Evolutionary conservation across 2,329 filamentous ascomycete species (phyloP).

Genomic region (Ophiostoma fasciatum): DNA sequence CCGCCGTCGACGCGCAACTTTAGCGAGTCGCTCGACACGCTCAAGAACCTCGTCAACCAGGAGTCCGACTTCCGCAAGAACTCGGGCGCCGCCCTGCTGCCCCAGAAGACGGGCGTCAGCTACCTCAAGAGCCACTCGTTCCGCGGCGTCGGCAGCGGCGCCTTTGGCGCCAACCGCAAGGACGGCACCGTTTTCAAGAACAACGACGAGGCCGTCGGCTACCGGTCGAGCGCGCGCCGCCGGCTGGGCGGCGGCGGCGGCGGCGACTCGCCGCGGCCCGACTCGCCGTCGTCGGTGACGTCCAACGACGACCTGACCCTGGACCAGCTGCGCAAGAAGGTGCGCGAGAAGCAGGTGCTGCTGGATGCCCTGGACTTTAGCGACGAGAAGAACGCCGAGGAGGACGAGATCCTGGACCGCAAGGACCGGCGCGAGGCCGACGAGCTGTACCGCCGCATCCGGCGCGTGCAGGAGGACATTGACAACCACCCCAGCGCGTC

Average conservation of each 20-base stretch:
- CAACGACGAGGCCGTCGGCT: slow-evolving; percentile 83
- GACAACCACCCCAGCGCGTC: slow-evolving; percentile 73
- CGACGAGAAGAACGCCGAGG: slow-evolving; percentile 77
- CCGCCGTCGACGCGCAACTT: slow-evolving; percentile 91
- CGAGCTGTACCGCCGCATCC: slow-evolving; percentile 82
- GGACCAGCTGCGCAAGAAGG: slow-evolving; percentile 83
- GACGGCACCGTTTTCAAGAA: slow-evolving; percentile 96
- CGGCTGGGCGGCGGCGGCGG: slow-evolving; percentile 56
- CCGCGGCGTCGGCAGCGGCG: slow-evolving; percentile 45
- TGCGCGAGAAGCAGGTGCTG: slow-evolving; percentile 85
- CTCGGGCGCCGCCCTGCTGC: slow-evolving; percentile 76
- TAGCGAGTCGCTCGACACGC: slow-evolving; percentile 79
- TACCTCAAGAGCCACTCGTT: slow-evolving; percentile 96
- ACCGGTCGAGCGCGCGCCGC: slow-evolving; percentile 84
- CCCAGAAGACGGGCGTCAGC: slow-evolving; percentile 94
- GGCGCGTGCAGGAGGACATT: slow-evolving; percentile 86
- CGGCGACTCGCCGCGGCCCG: slow-evolving; percentile 58
- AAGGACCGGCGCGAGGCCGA: slow-evolving; percentile 85
- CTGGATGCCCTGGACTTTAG: slow-evolving; percentile 94
- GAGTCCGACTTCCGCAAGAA: slow-evolving; percentile 84
- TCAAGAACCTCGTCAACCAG: slow-evolving; percentile 77
- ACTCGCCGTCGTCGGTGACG: slow-evolving; percentile 51
- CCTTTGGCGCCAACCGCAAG: slow-evolving; percentile 52
- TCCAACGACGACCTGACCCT: slow-evolving; percentile 70
- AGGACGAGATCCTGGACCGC: slow-evolving; percentile 83